A percentile compares a stretch with the other conserved stretches of the same genome.
Conservation (phyloP, 2,329 filamentous ascomycete species). For the Sporothrix euskadiensis region DNA sequence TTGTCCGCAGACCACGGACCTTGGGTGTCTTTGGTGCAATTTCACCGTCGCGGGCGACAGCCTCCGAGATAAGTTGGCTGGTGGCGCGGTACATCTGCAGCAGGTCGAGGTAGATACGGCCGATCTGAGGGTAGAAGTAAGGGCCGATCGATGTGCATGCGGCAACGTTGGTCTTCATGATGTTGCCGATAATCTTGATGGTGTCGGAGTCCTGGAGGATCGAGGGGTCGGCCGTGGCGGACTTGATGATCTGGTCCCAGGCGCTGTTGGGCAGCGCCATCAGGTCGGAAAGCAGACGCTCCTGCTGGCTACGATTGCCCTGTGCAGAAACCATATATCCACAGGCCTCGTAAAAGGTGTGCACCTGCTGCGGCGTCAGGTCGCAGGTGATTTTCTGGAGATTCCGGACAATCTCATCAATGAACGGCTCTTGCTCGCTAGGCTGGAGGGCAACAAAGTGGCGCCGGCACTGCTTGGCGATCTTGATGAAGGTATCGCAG, state of each 20-base stretch:
- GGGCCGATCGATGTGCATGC: slow-evolving; percentile 93
- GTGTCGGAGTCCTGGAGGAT: slow-evolving; percentile 90
- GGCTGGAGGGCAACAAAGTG: slow-evolving; percentile 97
- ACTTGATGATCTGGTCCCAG: slow-evolving; percentile 92
- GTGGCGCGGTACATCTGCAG: slow-evolving; percentile 97
- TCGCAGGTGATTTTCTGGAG: slow-evolving; percentile 96
- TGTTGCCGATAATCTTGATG: slow-evolving; percentile 98
- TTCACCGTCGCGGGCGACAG: slow-evolving; percentile 84
- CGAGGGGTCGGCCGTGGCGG: slow-evolving; percentile 79
- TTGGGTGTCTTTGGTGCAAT: slow-evolving; percentile 97
- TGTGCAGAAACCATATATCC: slow-evolving; percentile 99
- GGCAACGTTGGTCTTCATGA: slow-evolving; percentile 99
- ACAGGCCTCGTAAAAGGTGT: slow-evolving; percentile 98
- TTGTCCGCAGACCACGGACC: slow-evolving; percentile 89
- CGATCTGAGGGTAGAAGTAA: slow-evolving; percentile 98
- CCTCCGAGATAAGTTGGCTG: slow-evolving; percentile 93
- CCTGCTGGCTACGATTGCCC: slow-evolving; percentile 90
- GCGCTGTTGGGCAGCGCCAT: slow-evolving; percentile 93
- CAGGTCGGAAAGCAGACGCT: slow-evolving; percentile 83
- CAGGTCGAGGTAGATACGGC: slow-evolving; percentile 97
- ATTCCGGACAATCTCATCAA: slow-evolving; percentile 95
- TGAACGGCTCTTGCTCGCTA: slow-evolving; percentile 92
- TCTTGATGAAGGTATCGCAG: slow-evolving; percentile 99
- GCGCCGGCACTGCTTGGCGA: slow-evolving; percentile 94
- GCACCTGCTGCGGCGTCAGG: slow-evolving; percentile 92